Evolutionary conservation across 1,139 yeast species (phyloP).

Genomic region (Pichia sp.): DNA sequence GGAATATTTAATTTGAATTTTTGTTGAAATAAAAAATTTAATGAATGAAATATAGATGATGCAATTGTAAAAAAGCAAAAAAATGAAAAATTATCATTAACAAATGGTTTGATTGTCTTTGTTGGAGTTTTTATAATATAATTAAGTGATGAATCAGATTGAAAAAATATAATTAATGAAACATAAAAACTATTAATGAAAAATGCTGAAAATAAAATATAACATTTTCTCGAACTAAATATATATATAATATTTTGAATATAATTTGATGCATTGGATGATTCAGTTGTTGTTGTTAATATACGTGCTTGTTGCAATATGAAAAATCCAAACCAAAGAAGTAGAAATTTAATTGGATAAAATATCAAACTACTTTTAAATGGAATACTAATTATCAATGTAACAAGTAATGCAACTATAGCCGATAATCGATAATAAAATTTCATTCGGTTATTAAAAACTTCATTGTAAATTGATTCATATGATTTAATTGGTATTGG

Average conservation of each 20-base stretch:
- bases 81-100: slow-evolving; percentile 59
- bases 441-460: slow-evolving; percentile 23
- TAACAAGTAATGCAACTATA: slow-evolving; percentile 29
- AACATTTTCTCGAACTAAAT: slow-evolving; percentile 37
- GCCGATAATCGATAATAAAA: slow-evolving; percentile 31
- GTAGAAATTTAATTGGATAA: slow-evolving; percentile 29
- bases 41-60: slow-evolving; percentile 43
- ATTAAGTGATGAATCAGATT: slow-evolving; percentile 24
- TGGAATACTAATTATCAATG: slow-evolving; percentile 20
- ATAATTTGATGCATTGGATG: slow-evolving; percentile 44
- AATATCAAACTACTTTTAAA: slow-evolving; percentile 19
- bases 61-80: slow-evolving; percentile 35
- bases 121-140: slow-evolving; percentile 31
- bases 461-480: slow-evolving; percentile 13
- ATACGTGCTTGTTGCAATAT: slow-evolving; percentile 45
- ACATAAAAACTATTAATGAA: slow-evolving; percentile 35
- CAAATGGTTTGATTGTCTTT: slow-evolving; percentile 47
- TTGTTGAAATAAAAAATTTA: slow-evolving; percentile 51
- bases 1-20: slow-evolving; percentile 52
- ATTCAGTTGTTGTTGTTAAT: slow-evolving; percentile 45
- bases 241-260: slow-evolving; percentile 44
- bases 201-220: slow-evolving; percentile 35
- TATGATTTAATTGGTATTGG: slow-evolving; percentile 2
- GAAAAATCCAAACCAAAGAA: slow-evolving; percentile 33
- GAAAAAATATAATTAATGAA: slow-evolving; percentile 32